Percentiles rank a stretch among this genome's conserved stretches.
phyloP scores from a whole-genome alignment of 2,329 filamentous ascomycete genomes.

The Aspergillus jensenii region DNA sequence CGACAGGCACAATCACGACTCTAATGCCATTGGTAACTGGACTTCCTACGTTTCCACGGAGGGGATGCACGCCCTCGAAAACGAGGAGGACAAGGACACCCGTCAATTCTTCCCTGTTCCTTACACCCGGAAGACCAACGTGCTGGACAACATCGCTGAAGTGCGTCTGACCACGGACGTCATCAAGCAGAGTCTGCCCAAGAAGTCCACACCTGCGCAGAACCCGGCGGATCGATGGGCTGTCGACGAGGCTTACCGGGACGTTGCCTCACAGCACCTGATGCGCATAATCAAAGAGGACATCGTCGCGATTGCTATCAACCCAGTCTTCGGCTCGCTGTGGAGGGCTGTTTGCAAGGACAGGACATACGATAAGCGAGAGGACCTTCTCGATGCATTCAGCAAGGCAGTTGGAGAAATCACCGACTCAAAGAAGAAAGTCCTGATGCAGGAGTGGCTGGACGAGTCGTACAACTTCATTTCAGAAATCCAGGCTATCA shows the following conservation, averaged over 20 bases:
- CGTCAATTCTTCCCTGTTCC: background rate
- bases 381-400: slow-evolving; percentile 46
- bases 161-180: slow-evolving; percentile 18
- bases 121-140: background rate
- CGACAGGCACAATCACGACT: background rate
- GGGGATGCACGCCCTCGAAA: background rate
- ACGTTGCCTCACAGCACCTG: slow-evolving; percentile 42
- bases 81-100: background rate
- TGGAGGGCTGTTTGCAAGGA: slow-evolving; percentile 54
- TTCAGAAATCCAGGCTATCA: slow-evolving; percentile 42
- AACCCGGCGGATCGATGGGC: slow-evolving; percentile 37
- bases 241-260: slow-evolving; percentile 39
- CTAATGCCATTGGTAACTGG: background rate
- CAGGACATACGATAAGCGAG: slow-evolving; percentile 41
- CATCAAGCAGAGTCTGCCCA: slow-evolving; percentile 34
- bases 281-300: slow-evolving; percentile 46
- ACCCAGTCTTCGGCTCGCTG: slow-evolving; percentile 52
- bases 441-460: slow-evolving; percentile 49
- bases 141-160: slow-evolving; percentile 10
- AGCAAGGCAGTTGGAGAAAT: slow-evolving; percentile 42
- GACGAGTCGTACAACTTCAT: slow-evolving; percentile 53
- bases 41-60: background rate
- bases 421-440: slow-evolving; percentile 31
- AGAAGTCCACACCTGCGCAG: slow-evolving; percentile 30
- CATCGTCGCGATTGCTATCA: slow-evolving; percentile 47